Conservation (phyloP, 768 basidiomycete species). For the Mrakia blollopis region DNA sequence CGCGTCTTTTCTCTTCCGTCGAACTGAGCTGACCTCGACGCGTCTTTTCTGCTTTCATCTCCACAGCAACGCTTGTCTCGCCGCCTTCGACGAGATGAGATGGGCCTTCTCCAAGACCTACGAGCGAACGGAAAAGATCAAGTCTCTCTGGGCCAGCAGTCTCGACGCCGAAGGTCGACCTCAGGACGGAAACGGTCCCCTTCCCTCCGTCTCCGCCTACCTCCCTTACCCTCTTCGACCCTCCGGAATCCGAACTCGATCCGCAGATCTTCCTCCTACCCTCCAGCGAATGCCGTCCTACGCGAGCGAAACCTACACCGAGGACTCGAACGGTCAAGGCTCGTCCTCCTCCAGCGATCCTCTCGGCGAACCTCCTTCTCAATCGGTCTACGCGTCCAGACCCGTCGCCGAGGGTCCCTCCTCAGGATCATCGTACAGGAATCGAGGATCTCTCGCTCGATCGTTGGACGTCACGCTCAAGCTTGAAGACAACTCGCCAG, state of each 20-base stretch:
- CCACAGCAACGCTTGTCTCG: conserved; percentile 23
- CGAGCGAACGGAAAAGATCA: conserved; percentile 22
- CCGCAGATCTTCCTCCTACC: neutral
- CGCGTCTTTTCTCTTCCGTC: neutral
- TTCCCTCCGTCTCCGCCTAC: neutral
- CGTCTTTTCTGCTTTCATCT: neutral
- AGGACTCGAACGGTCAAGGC: neutral
- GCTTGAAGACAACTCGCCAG: conserved; percentile 12
- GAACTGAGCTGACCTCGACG: conserved; percentile 3
- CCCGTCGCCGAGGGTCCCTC: neutral
- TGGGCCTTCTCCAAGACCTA: conserved; percentile 29
- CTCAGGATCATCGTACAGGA: neutral
- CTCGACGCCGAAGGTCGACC: neutral
- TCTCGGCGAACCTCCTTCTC: neutral
- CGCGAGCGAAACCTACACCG: neutral
- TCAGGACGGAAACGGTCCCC: neutral
- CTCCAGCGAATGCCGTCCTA: conserved; percentile 1
- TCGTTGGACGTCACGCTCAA: neutral
- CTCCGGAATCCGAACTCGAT: neutral
- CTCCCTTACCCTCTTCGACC: conserved; percentile 17
- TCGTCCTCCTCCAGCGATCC: neutral
- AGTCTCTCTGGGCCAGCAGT: conserved; percentile 13
- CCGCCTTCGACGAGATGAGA: conserved; percentile 28
- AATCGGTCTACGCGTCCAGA: neutral
- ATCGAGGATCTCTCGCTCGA: conserved; percentile 1